These are phyloP conservation scores for Rickenella mellea DNA, from an alignment of 768 basidiomycete genomes.

Conservation along the genomic window DNA sequence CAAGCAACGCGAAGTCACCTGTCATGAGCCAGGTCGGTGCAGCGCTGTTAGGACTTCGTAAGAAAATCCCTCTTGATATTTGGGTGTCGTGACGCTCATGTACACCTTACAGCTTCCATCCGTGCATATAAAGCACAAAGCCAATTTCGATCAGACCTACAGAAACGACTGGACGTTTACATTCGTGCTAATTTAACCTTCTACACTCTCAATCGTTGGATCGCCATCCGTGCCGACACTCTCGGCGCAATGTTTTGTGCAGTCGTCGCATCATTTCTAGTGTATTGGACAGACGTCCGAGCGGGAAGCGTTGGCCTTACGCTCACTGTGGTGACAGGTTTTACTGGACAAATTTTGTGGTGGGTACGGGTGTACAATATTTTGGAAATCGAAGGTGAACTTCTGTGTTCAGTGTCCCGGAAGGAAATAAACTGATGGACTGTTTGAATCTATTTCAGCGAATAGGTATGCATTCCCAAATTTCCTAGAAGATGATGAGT, in stretches of 20 bases:
- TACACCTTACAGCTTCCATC: constrained; percentile 18
- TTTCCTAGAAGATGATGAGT: neutral
- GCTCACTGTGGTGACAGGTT: constrained; percentile 3
- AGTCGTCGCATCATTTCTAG: constrained; percentile 16
- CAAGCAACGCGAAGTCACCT: constrained; percentile 15
- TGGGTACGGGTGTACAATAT: constrained; percentile 13
- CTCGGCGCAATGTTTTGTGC: constrained; percentile 28
- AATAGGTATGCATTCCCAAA: constrained; percentile 14
- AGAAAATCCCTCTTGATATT: neutral
- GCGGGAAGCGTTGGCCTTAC: constrained; percentile 9
- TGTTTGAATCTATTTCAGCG: constrained; percentile 5
- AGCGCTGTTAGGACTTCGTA: constrained; percentile 46
- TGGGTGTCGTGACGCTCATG: neutral
- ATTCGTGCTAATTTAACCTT: constrained; percentile 9
- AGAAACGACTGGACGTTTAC: constrained; percentile 23
- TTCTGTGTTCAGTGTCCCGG: too few relatives aligned
- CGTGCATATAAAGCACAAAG: constrained; percentile 27
- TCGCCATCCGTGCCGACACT: constrained; percentile 25
- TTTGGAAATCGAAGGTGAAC: constrained; percentile 13
- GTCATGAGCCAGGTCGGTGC: constrained; percentile 25
- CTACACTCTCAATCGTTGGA: constrained; percentile 22
- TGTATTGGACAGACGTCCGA: constrained; percentile 13
- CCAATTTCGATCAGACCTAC: constrained; percentile 15
- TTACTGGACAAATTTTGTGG: constrained; percentile 6
- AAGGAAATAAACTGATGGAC: too few relatives aligned